Percentiles rank a stretch among this genome's conserved stretches.
These are phyloP conservation scores for Eutypa lata DNA, from an alignment of 2,329 filamentous ascomycete genomes.

Conservation along the genomic window DNA sequence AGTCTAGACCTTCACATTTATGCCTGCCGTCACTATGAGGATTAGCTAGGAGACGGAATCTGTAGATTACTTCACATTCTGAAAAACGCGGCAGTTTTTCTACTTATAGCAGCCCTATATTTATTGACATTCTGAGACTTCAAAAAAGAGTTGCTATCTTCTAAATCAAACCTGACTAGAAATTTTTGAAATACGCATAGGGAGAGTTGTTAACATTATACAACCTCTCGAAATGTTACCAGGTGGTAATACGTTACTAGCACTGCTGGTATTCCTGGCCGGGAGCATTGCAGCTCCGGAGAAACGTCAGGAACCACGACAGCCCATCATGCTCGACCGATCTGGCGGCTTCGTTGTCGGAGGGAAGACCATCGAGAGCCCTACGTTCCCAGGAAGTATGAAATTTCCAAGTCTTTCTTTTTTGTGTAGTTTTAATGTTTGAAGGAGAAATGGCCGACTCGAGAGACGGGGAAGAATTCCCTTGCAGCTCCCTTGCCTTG, in stretches of 20 bases:
- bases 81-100: neutral
- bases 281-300: neutral
- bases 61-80: neutral
- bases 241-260: neutral
- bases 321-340: constrained; percentile 22
- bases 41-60: neutral
- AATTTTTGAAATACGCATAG: neutral
- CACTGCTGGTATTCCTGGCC: neutral
- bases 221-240: neutral
- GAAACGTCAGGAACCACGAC: neutral
- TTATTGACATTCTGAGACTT: neutral
- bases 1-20: too few species aligned
- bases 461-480: too few species aligned
- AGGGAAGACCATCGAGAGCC: constrained; percentile 28
- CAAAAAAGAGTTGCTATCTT: neutral
- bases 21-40: too few species aligned
- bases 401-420: too few species aligned
- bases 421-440: too few species aligned
- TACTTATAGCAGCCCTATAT: neutral
- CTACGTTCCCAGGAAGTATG: constrained; percentile 22
- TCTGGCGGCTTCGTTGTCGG: constrained; percentile 33
- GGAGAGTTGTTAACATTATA: neutral
- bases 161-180: neutral
- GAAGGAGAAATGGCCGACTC: too few species aligned
- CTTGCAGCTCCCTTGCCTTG: too few species aligned